phyloP scores from a whole-genome alignment of 495 filamentous ascomycete genomes.

The Durotheca rogersii region DNA sequence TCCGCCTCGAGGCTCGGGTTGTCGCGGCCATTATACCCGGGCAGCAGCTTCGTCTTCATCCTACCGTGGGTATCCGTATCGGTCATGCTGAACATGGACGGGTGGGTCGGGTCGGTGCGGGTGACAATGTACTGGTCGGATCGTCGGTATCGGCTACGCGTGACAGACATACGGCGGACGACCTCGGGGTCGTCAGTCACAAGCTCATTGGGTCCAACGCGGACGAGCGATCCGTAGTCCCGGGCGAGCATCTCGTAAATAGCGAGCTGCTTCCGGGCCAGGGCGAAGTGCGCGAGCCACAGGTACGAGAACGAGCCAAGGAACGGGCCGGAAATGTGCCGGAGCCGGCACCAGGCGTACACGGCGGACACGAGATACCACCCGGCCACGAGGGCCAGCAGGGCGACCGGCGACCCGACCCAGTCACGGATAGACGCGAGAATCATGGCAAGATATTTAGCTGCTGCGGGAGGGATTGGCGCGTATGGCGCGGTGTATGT shows the following conservation, averaged over 20 bases:
- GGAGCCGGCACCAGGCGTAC: slow-evolving; percentile 34
- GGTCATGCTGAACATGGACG: slow-evolving; percentile 43
- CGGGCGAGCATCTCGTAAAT: slow-evolving; percentile 13
- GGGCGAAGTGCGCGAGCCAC: slow-evolving; percentile 16
- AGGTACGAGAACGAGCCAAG: slow-evolving; percentile 25
- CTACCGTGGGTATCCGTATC: slow-evolving; percentile 33
- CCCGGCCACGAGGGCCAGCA: too few relatives aligned
- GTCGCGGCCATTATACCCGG: slow-evolving; percentile 52
- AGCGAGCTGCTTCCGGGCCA: slow-evolving; percentile 17
- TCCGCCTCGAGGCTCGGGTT: slow-evolving; percentile 42
- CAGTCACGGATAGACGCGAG: too few relatives aligned
- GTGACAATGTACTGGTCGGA: slow-evolving; percentile 11
- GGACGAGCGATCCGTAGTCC: slow-evolving; percentile 32
- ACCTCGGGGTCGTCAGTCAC: slow-evolving; percentile 44
- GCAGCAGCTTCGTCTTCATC: slow-evolving; percentile 34
- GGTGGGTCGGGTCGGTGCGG: slow-evolving; percentile 41
- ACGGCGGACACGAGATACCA: slow-evolving; percentile 16
- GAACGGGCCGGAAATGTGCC: slow-evolving; percentile 31
- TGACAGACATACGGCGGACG: slow-evolving; percentile 40
- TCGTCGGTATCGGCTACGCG: slow-evolving; percentile 42
- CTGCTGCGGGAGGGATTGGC: too few relatives aligned
- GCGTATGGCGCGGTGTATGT: too few relatives aligned
- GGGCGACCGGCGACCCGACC: too few relatives aligned
- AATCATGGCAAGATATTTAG: too few relatives aligned
- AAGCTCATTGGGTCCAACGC: slow-evolving; percentile 32